Conservation (phyloP, 768 basidiomycete species). For the Suillus occidentalis region DNA sequence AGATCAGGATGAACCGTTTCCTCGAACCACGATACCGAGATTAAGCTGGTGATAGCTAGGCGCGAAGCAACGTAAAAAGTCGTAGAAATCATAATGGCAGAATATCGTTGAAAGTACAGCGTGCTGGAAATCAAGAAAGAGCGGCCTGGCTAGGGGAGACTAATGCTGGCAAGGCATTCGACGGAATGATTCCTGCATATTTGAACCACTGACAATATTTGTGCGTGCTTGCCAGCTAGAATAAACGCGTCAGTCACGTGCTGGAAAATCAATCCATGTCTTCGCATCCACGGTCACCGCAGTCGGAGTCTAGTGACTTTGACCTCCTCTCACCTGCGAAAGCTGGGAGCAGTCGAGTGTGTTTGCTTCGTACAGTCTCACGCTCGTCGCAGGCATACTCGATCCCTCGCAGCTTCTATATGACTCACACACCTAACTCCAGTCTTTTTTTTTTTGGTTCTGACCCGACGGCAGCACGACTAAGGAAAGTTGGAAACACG, state of each 20-base stretch:
- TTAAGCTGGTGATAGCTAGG: too few species aligned
- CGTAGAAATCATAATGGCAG: too few species aligned
- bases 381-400: neutral
- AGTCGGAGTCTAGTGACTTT: too few species aligned
- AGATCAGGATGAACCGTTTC: too few species aligned
- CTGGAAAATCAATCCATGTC: neutral
- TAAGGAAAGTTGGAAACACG: neutral
- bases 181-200: neutral
- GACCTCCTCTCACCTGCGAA: too few species aligned
- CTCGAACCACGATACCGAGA: too few species aligned
- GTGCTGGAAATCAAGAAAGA: neutral
- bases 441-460: too few species aligned
- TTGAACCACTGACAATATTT: neutral
- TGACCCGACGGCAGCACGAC: too few species aligned
- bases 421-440: too few species aligned
- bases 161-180: neutral
- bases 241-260: constrained; percentile 1
- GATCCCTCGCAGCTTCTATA: neutral
- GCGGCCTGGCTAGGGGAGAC: too few species aligned
- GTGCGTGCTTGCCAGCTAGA: neutral
- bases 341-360: neutral
- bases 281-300: too few species aligned
- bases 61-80: too few species aligned
- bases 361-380: neutral
- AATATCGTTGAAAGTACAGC: neutral